Base-by-base conservation (phyloP, 139 green algal species). In the Nannochloris sp. region DNA sequence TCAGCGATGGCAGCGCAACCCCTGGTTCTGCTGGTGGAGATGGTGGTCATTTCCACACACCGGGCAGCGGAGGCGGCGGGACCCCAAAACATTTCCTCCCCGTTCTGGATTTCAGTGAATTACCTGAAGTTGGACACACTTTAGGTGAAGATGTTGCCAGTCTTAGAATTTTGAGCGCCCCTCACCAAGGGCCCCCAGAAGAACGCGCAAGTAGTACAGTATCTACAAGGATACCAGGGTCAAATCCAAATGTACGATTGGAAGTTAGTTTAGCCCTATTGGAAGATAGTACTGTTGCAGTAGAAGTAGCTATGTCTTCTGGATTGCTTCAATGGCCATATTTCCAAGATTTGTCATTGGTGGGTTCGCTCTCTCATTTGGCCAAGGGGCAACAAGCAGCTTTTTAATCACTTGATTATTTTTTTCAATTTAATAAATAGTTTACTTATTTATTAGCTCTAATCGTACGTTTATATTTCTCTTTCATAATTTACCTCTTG, bases 291-390 rank as follows among this genome's bases (percentile, higher is more conserved):
- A 92, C 83, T 4, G 76, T 87, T 47, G 75, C 76, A 8, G 61
- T 81, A 29, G 75, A 88, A 68, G 64, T 87, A 6, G 57, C 72
- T 13, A 19, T 88, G 6, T 73, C 66, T 34, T 60, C 83, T 44
- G 64, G 74, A 2, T 53, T 89, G 34, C 4, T 89, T 27, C 78
- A 89, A 54, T 93, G 87, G 87, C 87, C 87, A 4, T 93, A 90
- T 73, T 78, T 90, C 25, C 62, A 79, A 1, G 87, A 93, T 57
- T 70, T 85, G 29, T 81, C 70, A 6, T 71, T 93, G 25, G 48
- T 87, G 5, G 36, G 57, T 1, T n/a, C n/a, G n/a, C n/a, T n/a
- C n/a, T n/a, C n/a, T n/a, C n/a, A 31, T 13, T 29, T n/a, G 19
- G 19, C 19, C 42, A 53, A n/a, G n/a, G n/a, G n/a, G n/a, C n/a